Conservation (phyloP, 371 early-diverging fungal species). For the Lichtheimia hyalospora region DNA sequence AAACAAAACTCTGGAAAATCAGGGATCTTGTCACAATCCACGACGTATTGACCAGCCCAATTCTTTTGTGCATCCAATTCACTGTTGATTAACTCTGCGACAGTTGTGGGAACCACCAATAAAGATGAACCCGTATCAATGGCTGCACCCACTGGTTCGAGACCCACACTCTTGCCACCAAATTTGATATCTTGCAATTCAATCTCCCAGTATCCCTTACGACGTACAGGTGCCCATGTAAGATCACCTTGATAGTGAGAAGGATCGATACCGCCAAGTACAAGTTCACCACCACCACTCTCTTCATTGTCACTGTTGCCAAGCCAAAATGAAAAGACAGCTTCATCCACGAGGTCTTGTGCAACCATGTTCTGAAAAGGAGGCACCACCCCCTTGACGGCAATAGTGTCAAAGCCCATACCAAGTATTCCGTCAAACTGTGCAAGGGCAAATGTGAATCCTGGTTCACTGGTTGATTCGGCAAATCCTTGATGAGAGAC, state of each 20-base stretch:
- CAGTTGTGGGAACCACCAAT: conserved; percentile 67
- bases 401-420: conserved; percentile 84
- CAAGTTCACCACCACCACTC: conserved; percentile 75
- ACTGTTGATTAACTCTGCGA: conserved; percentile 83
- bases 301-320: conserved; percentile 46
- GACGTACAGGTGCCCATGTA: conserved; percentile 76
- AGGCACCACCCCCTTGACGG: conserved; percentile 85
- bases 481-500: conserved; percentile 79
- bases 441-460: conserved; percentile 82
- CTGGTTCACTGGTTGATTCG: conserved; percentile 91
- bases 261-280: conserved; percentile 79
- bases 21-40: conserved; percentile 71
- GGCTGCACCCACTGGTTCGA: conserved; percentile 64
- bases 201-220: conserved; percentile 95
- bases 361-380: conserved; percentile 91
- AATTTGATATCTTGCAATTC: conserved; percentile 69
- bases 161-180: conserved; percentile 62
- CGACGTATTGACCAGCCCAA: conserved; percentile 79
- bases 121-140: conserved; percentile 85
- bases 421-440: conserved; percentile 94
- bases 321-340: conserved; percentile 84
- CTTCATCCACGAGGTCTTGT: conserved; percentile 69
- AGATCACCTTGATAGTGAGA: conserved; percentile 71
- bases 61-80: conserved; percentile 85
- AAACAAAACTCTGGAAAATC: conserved; percentile 74